Base-by-base conservation (phyloP, 2,329 filamentous ascomycete genomes). In the Colletotrichum horii region DNA sequence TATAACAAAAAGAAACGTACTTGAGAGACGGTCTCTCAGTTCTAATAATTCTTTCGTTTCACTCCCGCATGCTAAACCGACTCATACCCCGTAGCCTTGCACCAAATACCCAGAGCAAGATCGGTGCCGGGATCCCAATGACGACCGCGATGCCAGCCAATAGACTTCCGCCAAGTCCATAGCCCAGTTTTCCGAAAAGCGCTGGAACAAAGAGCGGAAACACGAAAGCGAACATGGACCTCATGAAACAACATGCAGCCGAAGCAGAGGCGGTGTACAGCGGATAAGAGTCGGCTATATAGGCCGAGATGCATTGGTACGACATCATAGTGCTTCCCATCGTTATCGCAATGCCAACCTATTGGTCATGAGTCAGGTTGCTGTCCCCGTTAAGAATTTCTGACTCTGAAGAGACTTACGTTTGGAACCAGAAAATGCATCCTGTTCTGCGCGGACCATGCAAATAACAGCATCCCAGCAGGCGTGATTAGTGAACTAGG, bases 341-440 rank as follows among this genome's bases (percentile, higher is more conserved):
- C 11, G 48, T 56, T 19, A 61, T 52, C 12, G 66, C 43, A 24
- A 65, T 38, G 6, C 71, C 71, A 34, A 74, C 48, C 71, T 74
- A 19, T 38, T 14, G 24, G 19, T 8, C 8, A 6, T 8, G 5
- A 24, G 8, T 36, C n/a, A 52, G 24, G 8, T n/a, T 22, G 15
- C 9, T 8, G 9, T 6, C 22, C 16, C 8, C 4, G n/a, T 1
- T 1, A 14, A 15, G 16, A n/a, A 11, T 12, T 7, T 28, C 19
- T 32, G 34, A 28, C 14, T 43, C 55, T 24, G 9, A 5, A 56
- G 36, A 15, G 36, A 71, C 75, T 68, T 34, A 79, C 76, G 36
- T 78, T 78, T 2, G 90, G 89, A 11, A 90, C 84, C 48, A 91
- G 88, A 86, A 89, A 91, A 78, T 89, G 87, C 4, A 85, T 82